Percentiles rank a stretch among this genome's conserved stretches.
These are phyloP conservation scores for Paecilomyces sp. DNA, from an alignment of 2,329 filamentous ascomycete species.

Conservation along the genomic window DNA sequence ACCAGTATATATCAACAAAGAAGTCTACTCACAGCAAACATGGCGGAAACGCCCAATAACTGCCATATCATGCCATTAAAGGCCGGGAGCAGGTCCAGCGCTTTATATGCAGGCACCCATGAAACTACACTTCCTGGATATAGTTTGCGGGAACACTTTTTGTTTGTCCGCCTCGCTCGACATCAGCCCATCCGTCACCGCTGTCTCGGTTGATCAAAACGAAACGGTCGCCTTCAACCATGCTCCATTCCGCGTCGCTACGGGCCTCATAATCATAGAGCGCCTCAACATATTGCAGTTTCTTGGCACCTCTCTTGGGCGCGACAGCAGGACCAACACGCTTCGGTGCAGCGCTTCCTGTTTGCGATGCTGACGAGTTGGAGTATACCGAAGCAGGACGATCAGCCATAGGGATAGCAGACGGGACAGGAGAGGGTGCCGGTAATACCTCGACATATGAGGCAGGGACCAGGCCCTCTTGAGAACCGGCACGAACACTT, in stretches of 20 bases:
- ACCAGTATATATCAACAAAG: neutral
- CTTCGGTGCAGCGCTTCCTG: slow-evolving; percentile 52
- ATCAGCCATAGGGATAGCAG: slow-evolving; percentile 29
- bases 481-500: slow-evolving; percentile 64
- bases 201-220: slow-evolving; percentile 81
- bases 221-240: slow-evolving; percentile 85
- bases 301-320: slow-evolving; percentile 84
- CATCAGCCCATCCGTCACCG: slow-evolving; percentile 94
- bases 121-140: slow-evolving; percentile 60
- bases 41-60: neutral
- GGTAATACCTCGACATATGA: slow-evolving; percentile 69
- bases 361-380: slow-evolving; percentile 64
- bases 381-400: slow-evolving; percentile 72
- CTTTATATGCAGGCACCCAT: slow-evolving; percentile 20
- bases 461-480: slow-evolving; percentile 80
- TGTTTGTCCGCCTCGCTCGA: slow-evolving; percentile 79
- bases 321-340: slow-evolving; percentile 91
- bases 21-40: neutral
- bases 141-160: slow-evolving; percentile 94
- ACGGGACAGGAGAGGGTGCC: slow-evolving; percentile 34
- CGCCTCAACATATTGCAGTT: slow-evolving; percentile 86
- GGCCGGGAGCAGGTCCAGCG: neutral
- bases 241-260: slow-evolving; percentile 79
- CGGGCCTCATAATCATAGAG: slow-evolving; percentile 86
- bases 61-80: neutral